phyloP scores from a whole-genome alignment of 2,329 filamentous ascomycete species.

The Fonsecaea multimorphosa region DNA sequence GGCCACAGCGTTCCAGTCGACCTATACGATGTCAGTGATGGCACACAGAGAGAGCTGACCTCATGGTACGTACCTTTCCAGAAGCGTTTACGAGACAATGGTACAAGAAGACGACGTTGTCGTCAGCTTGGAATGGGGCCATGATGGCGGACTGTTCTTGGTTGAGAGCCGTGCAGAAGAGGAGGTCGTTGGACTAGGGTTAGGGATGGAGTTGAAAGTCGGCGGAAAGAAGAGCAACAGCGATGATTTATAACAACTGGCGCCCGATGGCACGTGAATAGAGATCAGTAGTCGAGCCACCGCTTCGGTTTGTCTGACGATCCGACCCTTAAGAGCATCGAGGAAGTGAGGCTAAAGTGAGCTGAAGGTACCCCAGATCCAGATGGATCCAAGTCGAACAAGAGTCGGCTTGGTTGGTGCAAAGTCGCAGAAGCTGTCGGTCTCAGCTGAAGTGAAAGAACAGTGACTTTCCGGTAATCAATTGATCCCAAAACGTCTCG shows the following conservation, averaged over 20 bases:
- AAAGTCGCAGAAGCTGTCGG: not conserved
- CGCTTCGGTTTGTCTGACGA: not conserved
- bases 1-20: conserved; percentile 50
- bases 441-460: not conserved
- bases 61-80: conserved; percentile 41
- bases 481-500: not conserved
- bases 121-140: conserved; percentile 49
- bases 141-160: conserved; percentile 36
- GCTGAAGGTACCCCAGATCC: not conserved
- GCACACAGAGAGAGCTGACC: not conserved
- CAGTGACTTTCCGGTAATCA: not conserved
- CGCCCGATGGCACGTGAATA: not conserved
- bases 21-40: conserved; percentile 39
- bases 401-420: not conserved
- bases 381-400: not conserved
- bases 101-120: conserved; percentile 52
- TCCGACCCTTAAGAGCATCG: not conserved
- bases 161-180: not conserved
- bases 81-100: conserved; percentile 50
- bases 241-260: not conserved
- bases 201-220: too few relatives aligned
- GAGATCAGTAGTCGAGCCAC: not conserved
- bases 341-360: conserved; percentile 7
- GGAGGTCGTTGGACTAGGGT: not conserved
- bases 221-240: not conserved